phyloP scores from a whole-genome alignment of 1,284 basidiomycete species.

The Phaffia rhodozyma region DNA sequence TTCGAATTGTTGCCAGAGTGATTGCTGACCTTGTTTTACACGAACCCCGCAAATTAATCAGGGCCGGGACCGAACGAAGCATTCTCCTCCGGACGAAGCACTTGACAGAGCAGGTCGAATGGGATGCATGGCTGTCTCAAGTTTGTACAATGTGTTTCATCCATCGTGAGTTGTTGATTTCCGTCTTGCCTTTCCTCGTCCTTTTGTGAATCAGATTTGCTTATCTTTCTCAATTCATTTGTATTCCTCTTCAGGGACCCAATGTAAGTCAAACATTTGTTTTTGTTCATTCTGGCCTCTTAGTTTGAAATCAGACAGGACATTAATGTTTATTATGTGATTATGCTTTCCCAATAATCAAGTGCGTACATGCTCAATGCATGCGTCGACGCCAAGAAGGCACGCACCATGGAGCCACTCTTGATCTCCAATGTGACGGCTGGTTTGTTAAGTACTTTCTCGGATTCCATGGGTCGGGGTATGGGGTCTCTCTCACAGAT shows the following conservation, averaged over 20 bases:
- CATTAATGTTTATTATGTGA: slow-evolving; percentile 30
- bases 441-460: slow-evolving; percentile 32
- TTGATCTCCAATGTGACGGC: slow-evolving; percentile 39
- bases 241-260: slow-evolving; percentile 26
- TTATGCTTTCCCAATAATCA: slow-evolving; percentile 32
- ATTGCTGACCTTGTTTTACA: background rate
- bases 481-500: slow-evolving; percentile 25
- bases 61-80: slow-evolving; percentile 39
- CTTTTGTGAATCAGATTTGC: slow-evolving; percentile 38
- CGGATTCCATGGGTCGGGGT: slow-evolving; percentile 20
- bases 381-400: slow-evolving; percentile 31
- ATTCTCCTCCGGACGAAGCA: slow-evolving; percentile 40
- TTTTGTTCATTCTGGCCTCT: background rate
- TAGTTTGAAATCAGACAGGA: no score
- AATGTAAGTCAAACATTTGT: background rate
- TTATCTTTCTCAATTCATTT: slow-evolving; percentile 42
- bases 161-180: slow-evolving; percentile 19
- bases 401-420: slow-evolving; percentile 34
- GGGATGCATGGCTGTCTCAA: slow-evolving; percentile 40
- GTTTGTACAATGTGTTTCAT: slow-evolving; percentile 28
- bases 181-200: background rate
- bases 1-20: no score
- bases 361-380: slow-evolving; percentile 32
- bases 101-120: slow-evolving; percentile 40
- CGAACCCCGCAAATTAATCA: slow-evolving; percentile 8